Evolutionary conservation across 495 filamentous ascomycete species (phyloP), one percentile per base, ranked within the genome.

Genomic region (Pyronema omphalodes): DNA sequence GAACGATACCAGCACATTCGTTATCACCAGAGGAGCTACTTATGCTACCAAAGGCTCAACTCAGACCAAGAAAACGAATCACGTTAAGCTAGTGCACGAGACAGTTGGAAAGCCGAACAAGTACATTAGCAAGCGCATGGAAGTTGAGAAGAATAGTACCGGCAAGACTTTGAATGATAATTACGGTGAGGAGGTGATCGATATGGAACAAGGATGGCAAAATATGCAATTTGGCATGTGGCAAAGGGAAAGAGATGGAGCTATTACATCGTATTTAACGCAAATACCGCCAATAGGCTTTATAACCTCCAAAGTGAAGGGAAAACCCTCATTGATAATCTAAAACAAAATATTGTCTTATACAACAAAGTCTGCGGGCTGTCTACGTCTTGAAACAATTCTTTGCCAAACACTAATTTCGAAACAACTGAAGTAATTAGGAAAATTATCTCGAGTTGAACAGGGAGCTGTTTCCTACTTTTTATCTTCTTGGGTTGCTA

Each of bases 111-210:
- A 69, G 15, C 61, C 88, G 7, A 98, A 98, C 70, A 70, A 68
- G 34, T 86, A 88, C 63, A 72, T 98, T 57, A 98, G 91, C 18
- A 67, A 71, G 57, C 77, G 80, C 39, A 98, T 98, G 89, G 87
- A 88, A 51, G 82, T 85, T 58, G 91, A 94, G 60, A 88, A 86
- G 57, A 65, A 61, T 12, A 61, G 62, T 17, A 74, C 61, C 33
- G 61, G 44, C 9, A 65, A 69, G 14, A 75, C 72, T 3, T 74
- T 76, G 35, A 71, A 78, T 52, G 71, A 69, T n/a, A 75, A 73
- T 1, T 87, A 88, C 63, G 89, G 93, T 57, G 86, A 86, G 56
- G 84, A 84, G 57, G 93, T 91, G 60, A 87, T 82, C 37, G 86
- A 89, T 68, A 85, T 93, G 60, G 77, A 79, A 1, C 71, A 76